Evolutionary conservation across 2,329 filamentous ascomycete species (phyloP).

Genomic region (Cladosporium sp.): DNA sequence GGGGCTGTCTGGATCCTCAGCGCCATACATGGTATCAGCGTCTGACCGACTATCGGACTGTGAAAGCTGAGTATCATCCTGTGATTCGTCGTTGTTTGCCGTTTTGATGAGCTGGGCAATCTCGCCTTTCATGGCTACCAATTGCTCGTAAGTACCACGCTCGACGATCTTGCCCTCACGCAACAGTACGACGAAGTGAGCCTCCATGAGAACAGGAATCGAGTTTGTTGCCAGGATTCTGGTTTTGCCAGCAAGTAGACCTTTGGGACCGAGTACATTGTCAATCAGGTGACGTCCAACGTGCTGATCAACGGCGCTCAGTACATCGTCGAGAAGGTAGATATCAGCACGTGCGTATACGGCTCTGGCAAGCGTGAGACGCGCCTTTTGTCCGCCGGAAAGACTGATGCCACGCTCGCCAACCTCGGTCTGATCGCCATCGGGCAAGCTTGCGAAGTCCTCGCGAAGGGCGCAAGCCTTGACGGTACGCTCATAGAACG

Average conservation of each 20-base stretch:
- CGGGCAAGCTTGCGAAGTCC: conserved; percentile 86
- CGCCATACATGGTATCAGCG: conserved; percentile 55
- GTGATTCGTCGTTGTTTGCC: conserved; percentile 52
- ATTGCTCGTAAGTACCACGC: conserved; percentile 82
- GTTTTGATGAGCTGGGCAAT: conserved; percentile 80
- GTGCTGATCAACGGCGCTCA: conserved; percentile 97
- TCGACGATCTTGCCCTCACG: conserved; percentile 80
- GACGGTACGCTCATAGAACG: conserved; percentile 90
- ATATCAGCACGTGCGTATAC: conserved; percentile 97
- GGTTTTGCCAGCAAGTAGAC: conserved; percentile 79
- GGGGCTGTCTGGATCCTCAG: conserved; percentile 46
- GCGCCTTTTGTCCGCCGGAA: conserved; percentile 93
- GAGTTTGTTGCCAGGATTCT: conserved; percentile 92
- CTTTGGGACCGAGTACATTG: conserved; percentile 81
- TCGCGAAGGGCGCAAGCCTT: conserved; percentile 86
- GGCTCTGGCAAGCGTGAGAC: conserved; percentile 83
- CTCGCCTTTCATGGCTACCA: conserved; percentile 90
- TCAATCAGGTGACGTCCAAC: conserved; percentile 94
- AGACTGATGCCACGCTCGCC: conserved; percentile 95
- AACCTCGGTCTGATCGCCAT: conserved; percentile 94
- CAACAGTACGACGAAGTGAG: conserved; percentile 82
- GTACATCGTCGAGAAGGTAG: conserved; percentile 87
- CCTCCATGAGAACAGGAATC: conserved; percentile 82
- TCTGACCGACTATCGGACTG: conserved; percentile 40
- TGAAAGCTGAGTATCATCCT: conserved; percentile 30